A percentile compares a stretch with the other conserved stretches of the same genome.
phyloP scores from a whole-genome alignment of 2,329 filamentous ascomycete genomes.

The Exophiala viscosa region DNA sequence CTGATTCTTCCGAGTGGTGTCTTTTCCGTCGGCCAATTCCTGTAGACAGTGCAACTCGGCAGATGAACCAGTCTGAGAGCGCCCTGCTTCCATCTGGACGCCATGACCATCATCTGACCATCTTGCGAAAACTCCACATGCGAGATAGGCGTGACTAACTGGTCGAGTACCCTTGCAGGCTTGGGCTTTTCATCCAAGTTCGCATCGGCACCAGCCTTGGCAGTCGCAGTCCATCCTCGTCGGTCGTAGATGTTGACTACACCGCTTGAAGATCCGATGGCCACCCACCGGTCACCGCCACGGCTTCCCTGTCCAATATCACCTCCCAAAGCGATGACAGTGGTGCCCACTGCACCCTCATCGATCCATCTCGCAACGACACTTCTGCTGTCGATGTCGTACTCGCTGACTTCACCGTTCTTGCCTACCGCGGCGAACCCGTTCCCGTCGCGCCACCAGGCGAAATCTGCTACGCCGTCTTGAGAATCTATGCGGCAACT shows the following conservation, averaged over 20 bases:
- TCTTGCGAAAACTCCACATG: constrained; percentile 79
- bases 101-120: constrained; percentile 83
- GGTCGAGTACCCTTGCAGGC: constrained; percentile 72
- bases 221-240: constrained; percentile 31
- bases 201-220: constrained; percentile 24
- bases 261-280: constrained; percentile 78
- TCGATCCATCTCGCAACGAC: constrained; percentile 84
- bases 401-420: constrained; percentile 88
- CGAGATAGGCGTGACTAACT: constrained; percentile 81
- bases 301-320: constrained; percentile 37
- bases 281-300: constrained; percentile 84
- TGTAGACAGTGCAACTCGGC: constrained; percentile 87
- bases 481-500: constrained; percentile 77
- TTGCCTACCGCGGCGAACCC: constrained; percentile 80
- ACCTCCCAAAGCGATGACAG: constrained; percentile 71
- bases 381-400: constrained; percentile 63
- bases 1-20: constrained; percentile 85
- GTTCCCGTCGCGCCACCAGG: constrained; percentile 83
- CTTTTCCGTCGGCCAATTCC: constrained; percentile 91
- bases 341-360: constrained; percentile 82
- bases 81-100: constrained; percentile 81
- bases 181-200: constrained; percentile 58
- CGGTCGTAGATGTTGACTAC: constrained; percentile 95
- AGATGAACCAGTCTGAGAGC: constrained; percentile 83
- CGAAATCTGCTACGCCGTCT: constrained; percentile 83